Conservation (phyloP, 768 basidiomycete genomes). For the Xanthoconium purpureum region DNA sequence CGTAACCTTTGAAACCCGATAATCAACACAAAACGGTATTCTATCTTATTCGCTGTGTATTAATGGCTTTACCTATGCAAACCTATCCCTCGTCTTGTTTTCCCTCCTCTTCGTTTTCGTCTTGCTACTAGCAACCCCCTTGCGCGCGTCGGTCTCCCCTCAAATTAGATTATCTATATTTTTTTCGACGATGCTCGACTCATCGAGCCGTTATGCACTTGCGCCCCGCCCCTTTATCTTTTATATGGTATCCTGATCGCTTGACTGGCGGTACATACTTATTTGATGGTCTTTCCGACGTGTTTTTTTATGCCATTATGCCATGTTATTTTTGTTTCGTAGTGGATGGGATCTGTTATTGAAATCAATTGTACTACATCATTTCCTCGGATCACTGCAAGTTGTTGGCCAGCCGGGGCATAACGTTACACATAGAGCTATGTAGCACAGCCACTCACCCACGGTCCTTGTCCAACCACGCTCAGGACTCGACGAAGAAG, state of each 20-base stretch:
- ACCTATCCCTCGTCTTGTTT: not conserved
- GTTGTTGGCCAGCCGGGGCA: not conserved
- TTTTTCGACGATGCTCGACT: not conserved
- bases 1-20: slow-evolving; percentile 12
- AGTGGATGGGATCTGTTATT: not conserved
- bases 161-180: not conserved
- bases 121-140: not conserved
- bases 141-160: not conserved
- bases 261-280: slow-evolving; percentile 1
- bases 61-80: slow-evolving; percentile 26
- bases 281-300: not conserved
- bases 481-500: too few species aligned
- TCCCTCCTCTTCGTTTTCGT: not conserved
- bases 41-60: slow-evolving; percentile 26
- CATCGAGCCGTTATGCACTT: slow-evolving; percentile 3
- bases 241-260: not conserved
- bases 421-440: too few species aligned
- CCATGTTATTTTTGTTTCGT: not conserved
- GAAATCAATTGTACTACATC: not conserved
- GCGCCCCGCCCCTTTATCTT: not conserved
- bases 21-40: slow-evolving; percentile 20
- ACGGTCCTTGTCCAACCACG: too few species aligned
- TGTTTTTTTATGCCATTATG: slow-evolving; percentile 9
- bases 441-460: too few species aligned
- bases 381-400: not conserved